phyloP scores from a whole-genome alignment of 2,329 filamentous ascomycete species.

The Venturia nashicola region DNA sequence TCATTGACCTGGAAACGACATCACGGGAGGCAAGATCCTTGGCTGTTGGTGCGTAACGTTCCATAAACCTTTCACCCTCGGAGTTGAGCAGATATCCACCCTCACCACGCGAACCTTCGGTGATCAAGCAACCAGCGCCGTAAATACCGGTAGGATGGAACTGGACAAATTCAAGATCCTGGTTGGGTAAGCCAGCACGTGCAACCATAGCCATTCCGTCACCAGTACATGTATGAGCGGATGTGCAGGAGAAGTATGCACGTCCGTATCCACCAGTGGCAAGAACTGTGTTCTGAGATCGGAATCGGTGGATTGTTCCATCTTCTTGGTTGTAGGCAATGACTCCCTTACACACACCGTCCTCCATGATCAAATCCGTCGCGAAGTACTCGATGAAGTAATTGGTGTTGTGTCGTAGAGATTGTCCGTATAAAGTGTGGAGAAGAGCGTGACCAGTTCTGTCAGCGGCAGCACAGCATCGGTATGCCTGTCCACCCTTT shows the following conservation, averaged over 20 bases:
- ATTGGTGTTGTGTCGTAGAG: conserved; percentile 93
- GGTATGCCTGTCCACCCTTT: conserved; percentile 95
- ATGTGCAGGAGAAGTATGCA: conserved; percentile 97
- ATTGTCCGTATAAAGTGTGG: conserved; percentile 97
- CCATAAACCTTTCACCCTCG: conserved; percentile 98
- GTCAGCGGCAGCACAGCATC: conserved; percentile 92
- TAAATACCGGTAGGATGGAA: conserved; percentile 99
- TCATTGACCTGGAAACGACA: conserved; percentile 96
- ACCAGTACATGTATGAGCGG: conserved; percentile 95
- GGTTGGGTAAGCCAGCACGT: conserved; percentile 92
- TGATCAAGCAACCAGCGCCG: conserved; percentile 94
- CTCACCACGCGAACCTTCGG: conserved; percentile 94
- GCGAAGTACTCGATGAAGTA: conserved; percentile 99
- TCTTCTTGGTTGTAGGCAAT: conserved; percentile 98
- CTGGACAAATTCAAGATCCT: conserved; percentile 98
- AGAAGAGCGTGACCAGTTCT: conserved; percentile 94
- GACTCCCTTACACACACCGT: conserved; percentile 91
- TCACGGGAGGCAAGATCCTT: conserved; percentile 96
- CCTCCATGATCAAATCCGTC: conserved; percentile 93
- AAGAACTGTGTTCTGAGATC: conserved; percentile 90
- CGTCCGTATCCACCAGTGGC: conserved; percentile 96
- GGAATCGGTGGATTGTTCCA: conserved; percentile 92
- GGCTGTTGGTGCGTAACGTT: conserved; percentile 91
- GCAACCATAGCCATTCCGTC: conserved; percentile 99
- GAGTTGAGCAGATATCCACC: conserved; percentile 96